Conservation (phyloP, 1,284 basidiomycete genomes). For the Moesziomyces sp. region DNA sequence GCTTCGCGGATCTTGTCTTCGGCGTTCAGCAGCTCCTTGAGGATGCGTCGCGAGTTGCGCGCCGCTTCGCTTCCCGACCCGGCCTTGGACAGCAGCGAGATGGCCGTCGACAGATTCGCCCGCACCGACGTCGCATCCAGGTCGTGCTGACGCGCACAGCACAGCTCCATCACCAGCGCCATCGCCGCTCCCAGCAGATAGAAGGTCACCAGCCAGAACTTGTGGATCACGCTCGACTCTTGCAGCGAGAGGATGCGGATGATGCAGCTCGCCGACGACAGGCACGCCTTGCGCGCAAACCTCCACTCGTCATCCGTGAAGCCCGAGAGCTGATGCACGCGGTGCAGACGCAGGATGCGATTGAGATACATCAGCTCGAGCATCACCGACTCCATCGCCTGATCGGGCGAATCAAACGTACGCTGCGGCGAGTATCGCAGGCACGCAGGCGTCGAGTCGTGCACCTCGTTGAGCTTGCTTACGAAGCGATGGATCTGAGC, state of each 20-base stretch:
- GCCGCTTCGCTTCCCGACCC: slow-evolving; percentile 42
- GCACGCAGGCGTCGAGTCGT: slow-evolving; percentile 52
- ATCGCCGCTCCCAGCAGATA: slow-evolving; percentile 58
- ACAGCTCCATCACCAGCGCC: slow-evolving; percentile 48
- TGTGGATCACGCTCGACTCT: slow-evolving; percentile 49
- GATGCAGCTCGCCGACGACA: slow-evolving; percentile 45
- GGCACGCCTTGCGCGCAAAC: slow-evolving; percentile 41
- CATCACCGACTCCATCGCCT: slow-evolving; percentile 58
- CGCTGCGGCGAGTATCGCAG: slow-evolving; percentile 56
- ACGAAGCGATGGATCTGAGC: slow-evolving; percentile 43
- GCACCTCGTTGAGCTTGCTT: slow-evolving; percentile 51
- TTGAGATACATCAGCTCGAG: slow-evolving; percentile 63
- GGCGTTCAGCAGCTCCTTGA: slow-evolving; percentile 38
- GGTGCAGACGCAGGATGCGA: slow-evolving; percentile 62
- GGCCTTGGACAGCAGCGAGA: slow-evolving; percentile 37
- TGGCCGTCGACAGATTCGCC: slow-evolving; percentile 25
- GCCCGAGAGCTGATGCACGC: slow-evolving; percentile 58
- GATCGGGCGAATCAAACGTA: slow-evolving; percentile 44
- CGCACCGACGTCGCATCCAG: slow-evolving; percentile 28
- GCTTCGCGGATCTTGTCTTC: slow-evolving; percentile 38
- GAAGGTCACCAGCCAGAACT: slow-evolving; percentile 62
- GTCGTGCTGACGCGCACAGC: slow-evolving; percentile 37
- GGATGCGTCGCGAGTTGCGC: slow-evolving; percentile 42
- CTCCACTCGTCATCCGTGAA: slow-evolving; percentile 53
- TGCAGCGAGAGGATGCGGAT: slow-evolving; percentile 45